phyloP scores from a whole-genome alignment of 2,329 filamentous ascomycete species.

The Bertia moriformis region DNA sequence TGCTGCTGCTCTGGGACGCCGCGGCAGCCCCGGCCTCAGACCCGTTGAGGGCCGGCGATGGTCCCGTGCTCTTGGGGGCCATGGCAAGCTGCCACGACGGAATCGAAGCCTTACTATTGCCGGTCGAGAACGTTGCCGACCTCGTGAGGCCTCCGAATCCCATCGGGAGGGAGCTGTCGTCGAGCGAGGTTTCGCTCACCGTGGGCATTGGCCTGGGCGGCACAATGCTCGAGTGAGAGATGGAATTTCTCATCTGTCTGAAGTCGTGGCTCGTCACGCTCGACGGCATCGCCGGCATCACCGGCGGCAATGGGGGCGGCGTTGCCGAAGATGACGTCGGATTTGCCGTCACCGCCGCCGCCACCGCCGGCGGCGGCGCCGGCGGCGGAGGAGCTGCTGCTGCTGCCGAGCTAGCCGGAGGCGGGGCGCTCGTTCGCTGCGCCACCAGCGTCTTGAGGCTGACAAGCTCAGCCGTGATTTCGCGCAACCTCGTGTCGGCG shows the following conservation, averaged over 20 bases:
- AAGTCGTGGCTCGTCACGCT: too few relatives aligned
- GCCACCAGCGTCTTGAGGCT: slow-evolving; percentile 79
- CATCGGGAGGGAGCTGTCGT: too few relatives aligned
- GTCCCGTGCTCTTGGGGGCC: too few relatives aligned
- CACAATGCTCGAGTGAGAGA: neutral
- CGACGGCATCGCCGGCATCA: neutral
- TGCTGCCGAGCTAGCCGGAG: slow-evolving; percentile 8
- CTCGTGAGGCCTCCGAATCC: too few relatives aligned
- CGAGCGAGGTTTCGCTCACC: too few relatives aligned
- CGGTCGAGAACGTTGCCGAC: too few relatives aligned
- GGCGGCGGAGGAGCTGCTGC: slow-evolving; percentile 11
- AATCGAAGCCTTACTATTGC: too few relatives aligned
- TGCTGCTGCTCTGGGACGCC: too few relatives aligned
- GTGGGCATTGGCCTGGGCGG: neutral
- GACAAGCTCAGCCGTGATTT: slow-evolving; percentile 75
- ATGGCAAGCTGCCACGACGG: too few relatives aligned
- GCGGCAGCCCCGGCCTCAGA: too few relatives aligned
- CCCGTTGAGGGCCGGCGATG: too few relatives aligned
- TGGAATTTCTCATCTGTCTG: neutral
- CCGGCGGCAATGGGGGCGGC: neutral
- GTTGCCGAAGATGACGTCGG: neutral
- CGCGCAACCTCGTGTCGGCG: slow-evolving; percentile 67
- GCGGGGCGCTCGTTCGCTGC: slow-evolving; percentile 35
- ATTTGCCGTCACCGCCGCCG: slow-evolving; percentile 2
- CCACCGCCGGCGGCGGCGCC: slow-evolving; percentile 2